Evolutionary conservation across 768 basidiomycete species (phyloP).

Genomic region (Kondoa subrosea): DNA sequence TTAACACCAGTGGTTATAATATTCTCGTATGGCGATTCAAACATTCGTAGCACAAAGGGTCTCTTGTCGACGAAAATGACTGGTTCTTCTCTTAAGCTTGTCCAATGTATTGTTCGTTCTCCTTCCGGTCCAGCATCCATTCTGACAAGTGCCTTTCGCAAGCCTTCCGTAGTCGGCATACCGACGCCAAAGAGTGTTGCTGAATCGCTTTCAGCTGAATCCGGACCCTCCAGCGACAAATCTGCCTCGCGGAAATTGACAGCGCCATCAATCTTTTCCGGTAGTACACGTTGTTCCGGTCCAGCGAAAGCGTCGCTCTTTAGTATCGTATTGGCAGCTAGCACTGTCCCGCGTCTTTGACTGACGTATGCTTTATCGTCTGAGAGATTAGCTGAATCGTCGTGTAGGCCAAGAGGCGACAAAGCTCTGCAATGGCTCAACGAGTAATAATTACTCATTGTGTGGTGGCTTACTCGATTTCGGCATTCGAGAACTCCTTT

Average conservation of each 20-base stretch:
- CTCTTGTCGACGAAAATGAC: constrained; percentile 69
- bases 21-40: constrained; percentile 77
- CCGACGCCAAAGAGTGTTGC: constrained; percentile 43
- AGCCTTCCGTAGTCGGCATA: constrained; percentile 83
- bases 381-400: constrained; percentile 57
- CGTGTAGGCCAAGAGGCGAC: constrained; percentile 47
- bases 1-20: constrained; percentile 95
- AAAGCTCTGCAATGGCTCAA: constrained; percentile 58
- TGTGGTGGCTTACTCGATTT: constrained; percentile 42
- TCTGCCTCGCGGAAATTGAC: constrained; percentile 64
- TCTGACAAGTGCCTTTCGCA: constrained; percentile 57
- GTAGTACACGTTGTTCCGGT: constrained; percentile 87
- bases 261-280: constrained; percentile 87
- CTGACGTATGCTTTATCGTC: constrained; percentile 81
- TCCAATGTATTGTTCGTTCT: constrained; percentile 65
- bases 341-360: constrained; percentile 63
- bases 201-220: background rate
- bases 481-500: constrained; percentile 47
- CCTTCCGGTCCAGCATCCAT: constrained; percentile 71
- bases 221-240: constrained; percentile 1
- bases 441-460: no score
- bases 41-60: constrained; percentile 52
- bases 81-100: constrained; percentile 50
- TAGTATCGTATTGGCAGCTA: constrained; percentile 80
- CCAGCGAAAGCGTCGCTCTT: constrained; percentile 91